Conservation (phyloP, 305 asterid species). For the Striga hermonthica region DNA sequence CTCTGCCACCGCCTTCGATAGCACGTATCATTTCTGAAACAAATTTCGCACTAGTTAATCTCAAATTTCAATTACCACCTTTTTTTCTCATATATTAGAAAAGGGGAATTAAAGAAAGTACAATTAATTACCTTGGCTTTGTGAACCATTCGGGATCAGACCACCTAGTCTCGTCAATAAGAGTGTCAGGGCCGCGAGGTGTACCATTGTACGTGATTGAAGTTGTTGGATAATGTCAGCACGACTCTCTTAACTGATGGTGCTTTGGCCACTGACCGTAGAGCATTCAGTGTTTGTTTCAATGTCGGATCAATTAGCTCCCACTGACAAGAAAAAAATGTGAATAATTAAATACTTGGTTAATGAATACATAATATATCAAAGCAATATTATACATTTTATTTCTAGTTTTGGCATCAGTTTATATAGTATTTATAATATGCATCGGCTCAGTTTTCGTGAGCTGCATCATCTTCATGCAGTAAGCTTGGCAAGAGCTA, state of each 20-base stretch:
- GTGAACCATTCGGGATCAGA: constrained; percentile 44
- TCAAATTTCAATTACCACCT: no score
- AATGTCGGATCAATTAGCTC: constrained; percentile 61
- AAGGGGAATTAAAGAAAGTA: background rate
- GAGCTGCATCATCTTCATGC: no score
- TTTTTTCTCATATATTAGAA: no score
- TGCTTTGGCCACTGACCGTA: constrained; percentile 47
- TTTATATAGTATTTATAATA: no score
- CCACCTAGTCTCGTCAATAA: constrained; percentile 63
- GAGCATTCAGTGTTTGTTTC: constrained; percentile 62
- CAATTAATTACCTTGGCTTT: constrained; percentile 33
- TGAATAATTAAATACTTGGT: no score
- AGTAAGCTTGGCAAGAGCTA: no score
- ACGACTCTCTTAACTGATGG: constrained; percentile 51
- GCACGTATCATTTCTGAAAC: constrained; percentile 35
- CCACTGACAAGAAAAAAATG: constrained; percentile 35
- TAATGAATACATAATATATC: no score
- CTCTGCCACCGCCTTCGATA: constrained; percentile 45
- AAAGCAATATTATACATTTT: no score
- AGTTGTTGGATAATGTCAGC: constrained; percentile 54
- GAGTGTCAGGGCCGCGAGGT: constrained; percentile 49
- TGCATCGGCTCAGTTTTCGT: no score
- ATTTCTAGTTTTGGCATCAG: no score
- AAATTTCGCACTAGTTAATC: no score
- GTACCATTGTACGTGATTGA: constrained; percentile 46